Evolutionary conservation across 2,329 filamentous ascomycete genomes (phyloP).

Genomic region (Xylariaceae sp.): DNA sequence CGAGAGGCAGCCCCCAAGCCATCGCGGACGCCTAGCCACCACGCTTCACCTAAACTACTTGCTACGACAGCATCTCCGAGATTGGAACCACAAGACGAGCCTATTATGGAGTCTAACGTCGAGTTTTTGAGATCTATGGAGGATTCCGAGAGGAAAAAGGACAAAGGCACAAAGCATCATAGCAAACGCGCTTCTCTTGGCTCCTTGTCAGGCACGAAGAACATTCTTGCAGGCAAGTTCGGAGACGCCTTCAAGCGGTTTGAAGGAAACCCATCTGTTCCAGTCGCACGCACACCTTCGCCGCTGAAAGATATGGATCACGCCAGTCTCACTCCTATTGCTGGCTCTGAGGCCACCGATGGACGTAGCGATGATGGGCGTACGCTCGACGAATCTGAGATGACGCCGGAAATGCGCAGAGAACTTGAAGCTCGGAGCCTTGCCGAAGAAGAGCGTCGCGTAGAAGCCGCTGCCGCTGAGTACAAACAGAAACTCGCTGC

Average conservation of each 20-base stretch:
- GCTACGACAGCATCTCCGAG: conserved; percentile 43
- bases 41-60: conserved; percentile 32
- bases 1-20: conserved; percentile 58
- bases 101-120: conserved; percentile 73
- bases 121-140: conserved; percentile 80
- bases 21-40: conserved; percentile 33
- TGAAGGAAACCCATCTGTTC: conserved; percentile 53
- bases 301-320: conserved; percentile 48
- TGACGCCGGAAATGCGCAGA: conserved; percentile 84
- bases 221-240: conserved; percentile 81
- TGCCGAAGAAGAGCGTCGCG: conserved; percentile 83
- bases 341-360: conserved; percentile 72
- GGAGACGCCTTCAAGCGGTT: conserved; percentile 93
- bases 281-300: conserved; percentile 44
- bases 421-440: conserved; percentile 82
- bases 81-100: conserved; percentile 52
- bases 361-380: conserved; percentile 65
- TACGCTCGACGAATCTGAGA: conserved; percentile 61
- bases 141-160: conserved; percentile 56
- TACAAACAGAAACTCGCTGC: conserved; percentile 74
- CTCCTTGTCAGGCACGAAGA: conserved; percentile 72
- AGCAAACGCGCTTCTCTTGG: conserved; percentile 72
- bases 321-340: conserved; percentile 65
- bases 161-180: conserved; percentile 50
- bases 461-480: conserved; percentile 84